A percentile compares a stretch with the other conserved stretches of the same genome.
These are phyloP conservation scores for Neurospora sp. DNA, from an alignment of 2,329 filamentous ascomycete genomes.

Conservation along the genomic window DNA sequence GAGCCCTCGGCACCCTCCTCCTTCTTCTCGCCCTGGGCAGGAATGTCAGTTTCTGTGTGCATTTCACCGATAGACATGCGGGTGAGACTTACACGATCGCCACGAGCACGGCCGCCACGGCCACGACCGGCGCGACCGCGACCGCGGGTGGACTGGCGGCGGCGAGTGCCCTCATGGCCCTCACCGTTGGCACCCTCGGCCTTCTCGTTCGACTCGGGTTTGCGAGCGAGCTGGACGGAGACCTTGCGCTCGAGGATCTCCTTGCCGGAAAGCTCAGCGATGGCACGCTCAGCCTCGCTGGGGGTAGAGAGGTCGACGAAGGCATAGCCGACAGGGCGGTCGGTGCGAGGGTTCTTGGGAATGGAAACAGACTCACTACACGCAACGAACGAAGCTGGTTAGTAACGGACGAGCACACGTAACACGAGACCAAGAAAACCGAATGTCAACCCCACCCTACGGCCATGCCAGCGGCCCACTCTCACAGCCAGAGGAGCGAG, in stretches of 20 bases:
- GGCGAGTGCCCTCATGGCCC: conserved; percentile 55
- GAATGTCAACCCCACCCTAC: neutral
- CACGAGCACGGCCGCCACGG: conserved; percentile 55
- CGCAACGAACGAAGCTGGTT: conserved; percentile 18
- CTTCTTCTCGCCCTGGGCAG: conserved; percentile 24
- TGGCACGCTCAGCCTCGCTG: conserved; percentile 88
- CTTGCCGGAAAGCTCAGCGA: conserved; percentile 90
- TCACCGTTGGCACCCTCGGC: conserved; percentile 66
- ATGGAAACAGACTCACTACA: conserved; percentile 94
- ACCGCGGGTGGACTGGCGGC: conserved; percentile 52
- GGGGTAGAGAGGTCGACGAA: conserved; percentile 97
- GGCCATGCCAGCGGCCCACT: neutral
- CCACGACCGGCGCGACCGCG: conserved; percentile 57
- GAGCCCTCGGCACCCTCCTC: conserved; percentile 35
- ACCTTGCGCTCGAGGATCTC: conserved; percentile 98
- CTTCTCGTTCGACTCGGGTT: conserved; percentile 82
- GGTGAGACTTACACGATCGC: conserved; percentile 47
- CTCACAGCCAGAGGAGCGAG: neutral
- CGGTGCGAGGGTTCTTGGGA: conserved; percentile 97
- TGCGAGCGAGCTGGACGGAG: conserved; percentile 95
- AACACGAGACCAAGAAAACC: conserved; percentile 3
- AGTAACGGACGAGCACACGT: conserved; percentile 18
- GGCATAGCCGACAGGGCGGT: conserved; percentile 95
- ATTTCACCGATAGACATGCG: neutral
- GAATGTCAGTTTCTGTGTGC: conserved; percentile 8